Percentiles rank a stretch among this genome's conserved stretches.
Evolutionary conservation across 2,329 filamentous ascomycete species (phyloP).

Genomic region (Curvularia sp.): DNA sequence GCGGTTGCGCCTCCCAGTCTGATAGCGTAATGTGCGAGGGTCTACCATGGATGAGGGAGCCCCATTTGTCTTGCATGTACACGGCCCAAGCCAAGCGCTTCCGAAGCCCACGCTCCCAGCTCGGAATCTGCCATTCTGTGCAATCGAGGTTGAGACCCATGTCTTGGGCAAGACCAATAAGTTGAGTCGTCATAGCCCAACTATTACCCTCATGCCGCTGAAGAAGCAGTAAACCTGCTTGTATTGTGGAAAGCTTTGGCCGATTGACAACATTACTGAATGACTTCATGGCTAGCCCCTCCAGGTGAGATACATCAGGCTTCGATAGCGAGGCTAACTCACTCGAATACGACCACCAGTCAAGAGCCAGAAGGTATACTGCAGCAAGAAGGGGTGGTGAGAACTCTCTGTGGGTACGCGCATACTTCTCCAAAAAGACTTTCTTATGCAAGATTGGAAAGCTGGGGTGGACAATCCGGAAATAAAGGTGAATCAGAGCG

Average conservation of each 20-base stretch:
- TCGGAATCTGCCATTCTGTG: slow-evolving; percentile 66
- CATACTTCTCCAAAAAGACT: slow-evolving; percentile 68
- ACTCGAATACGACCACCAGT: slow-evolving; percentile 67
- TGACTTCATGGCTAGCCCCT: slow-evolving; percentile 47
- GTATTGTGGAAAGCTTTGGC: slow-evolving; percentile 52
- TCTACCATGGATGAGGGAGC: slow-evolving; percentile 63
- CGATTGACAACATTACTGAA: slow-evolving; percentile 48
- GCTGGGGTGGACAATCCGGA: slow-evolving; percentile 66
- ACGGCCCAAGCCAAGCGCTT: slow-evolving; percentile 69
- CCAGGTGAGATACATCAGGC: slow-evolving; percentile 49
- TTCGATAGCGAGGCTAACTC: slow-evolving; percentile 56
- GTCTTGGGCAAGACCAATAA: slow-evolving; percentile 50
- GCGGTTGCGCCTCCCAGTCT: slow-evolving; percentile 63
- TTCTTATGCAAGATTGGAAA: slow-evolving; percentile 67
- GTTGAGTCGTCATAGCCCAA: slow-evolving; percentile 45
- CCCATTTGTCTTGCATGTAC: slow-evolving; percentile 71
- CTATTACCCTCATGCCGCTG: slow-evolving; percentile 46
- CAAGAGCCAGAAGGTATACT: slow-evolving; percentile 67
- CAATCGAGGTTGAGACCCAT: slow-evolving; percentile 62
- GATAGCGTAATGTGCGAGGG: slow-evolving; percentile 61
- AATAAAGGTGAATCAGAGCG: slow-evolving; percentile 76
- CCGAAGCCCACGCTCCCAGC: slow-evolving; percentile 68
- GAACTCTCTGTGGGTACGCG: slow-evolving; percentile 63
- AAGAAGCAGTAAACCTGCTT: slow-evolving; percentile 50
- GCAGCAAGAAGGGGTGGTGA: slow-evolving; percentile 66